Evolutionary conservation across 139 green algal species (phyloP).

Genomic region (Micractinium conductrix): DNA sequence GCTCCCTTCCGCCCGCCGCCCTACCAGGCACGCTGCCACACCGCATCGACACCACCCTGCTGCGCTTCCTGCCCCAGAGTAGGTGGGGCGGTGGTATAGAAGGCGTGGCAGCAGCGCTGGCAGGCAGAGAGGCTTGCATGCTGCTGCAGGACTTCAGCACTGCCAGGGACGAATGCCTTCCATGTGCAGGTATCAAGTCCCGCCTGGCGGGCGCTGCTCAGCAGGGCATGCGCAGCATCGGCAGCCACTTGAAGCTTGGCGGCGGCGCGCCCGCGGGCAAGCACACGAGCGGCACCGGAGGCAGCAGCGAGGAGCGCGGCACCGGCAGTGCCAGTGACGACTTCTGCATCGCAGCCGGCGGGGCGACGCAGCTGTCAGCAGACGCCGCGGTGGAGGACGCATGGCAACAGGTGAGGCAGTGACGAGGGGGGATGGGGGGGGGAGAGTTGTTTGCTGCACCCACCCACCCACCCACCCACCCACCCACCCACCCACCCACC

Average conservation of each 20-base stretch:
- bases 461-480: no score
- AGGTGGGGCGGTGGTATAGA: not conserved
- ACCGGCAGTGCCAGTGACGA: not conserved
- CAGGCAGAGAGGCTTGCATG: not conserved
- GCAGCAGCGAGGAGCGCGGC: not conserved
- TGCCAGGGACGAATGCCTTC: no score
- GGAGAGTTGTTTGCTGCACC: no score
- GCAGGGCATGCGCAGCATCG: not conserved
- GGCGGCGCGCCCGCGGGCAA: not conserved
- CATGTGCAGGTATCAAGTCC: not conserved
- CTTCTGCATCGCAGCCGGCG: not conserved
- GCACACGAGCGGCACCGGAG: not conserved
- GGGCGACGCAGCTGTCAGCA: no score
- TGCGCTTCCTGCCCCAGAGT: constrained; percentile 31
- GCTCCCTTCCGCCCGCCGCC: no score
- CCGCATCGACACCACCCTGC: constrained; percentile 18
- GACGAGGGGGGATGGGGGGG: not conserved
- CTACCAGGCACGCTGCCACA: constrained; percentile 47
- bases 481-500: no score
- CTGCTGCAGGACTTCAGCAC: no score
- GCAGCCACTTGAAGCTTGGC: constrained; percentile 9
- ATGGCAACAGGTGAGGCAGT: not conserved
- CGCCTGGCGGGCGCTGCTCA: not conserved
- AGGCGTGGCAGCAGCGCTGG: no score
- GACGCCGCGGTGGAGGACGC: not conserved